These are phyloP conservation scores for Trichoderma sp. DNA, from an alignment of 2,329 filamentous ascomycete genomes.

Conservation along the genomic window DNA sequence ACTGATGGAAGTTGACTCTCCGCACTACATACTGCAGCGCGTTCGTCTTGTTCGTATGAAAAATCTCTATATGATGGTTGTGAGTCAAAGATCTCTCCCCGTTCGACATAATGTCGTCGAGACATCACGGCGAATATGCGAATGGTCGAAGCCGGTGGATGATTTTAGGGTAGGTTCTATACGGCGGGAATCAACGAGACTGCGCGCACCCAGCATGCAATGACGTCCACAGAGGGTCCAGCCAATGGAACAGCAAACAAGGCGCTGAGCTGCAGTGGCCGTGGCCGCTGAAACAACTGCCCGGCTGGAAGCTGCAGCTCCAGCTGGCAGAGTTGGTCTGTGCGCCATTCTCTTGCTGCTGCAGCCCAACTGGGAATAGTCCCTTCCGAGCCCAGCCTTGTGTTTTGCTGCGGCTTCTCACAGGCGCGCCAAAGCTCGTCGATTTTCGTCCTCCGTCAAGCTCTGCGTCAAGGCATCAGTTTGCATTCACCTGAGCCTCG, in stretches of 20 bases:
- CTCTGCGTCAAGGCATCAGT: slow-evolving; percentile 17
- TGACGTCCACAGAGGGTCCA: neutral
- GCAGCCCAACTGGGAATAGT: slow-evolving; percentile 24
- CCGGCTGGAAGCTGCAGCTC: neutral
- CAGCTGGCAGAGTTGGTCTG: slow-evolving; percentile 18
- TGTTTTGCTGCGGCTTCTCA: slow-evolving; percentile 17
- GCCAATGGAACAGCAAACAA: neutral
- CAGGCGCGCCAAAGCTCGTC: slow-evolving; percentile 25
- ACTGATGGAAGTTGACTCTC: no score
- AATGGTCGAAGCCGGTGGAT: no score
- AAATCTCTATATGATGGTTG: no score
- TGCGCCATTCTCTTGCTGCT: slow-evolving; percentile 11
- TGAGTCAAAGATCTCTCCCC: no score
- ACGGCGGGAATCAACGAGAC: no score
- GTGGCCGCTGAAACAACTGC: slow-evolving; percentile 6
- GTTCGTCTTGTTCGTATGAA: no score
- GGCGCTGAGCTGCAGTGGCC: slow-evolving; percentile 1
- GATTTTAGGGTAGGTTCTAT: no score
- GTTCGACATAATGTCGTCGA: no score
- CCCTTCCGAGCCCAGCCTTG: neutral
- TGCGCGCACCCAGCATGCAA: neutral
- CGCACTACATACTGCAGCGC: no score
- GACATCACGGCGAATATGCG: no score
- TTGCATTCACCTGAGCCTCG: slow-evolving; percentile 7
- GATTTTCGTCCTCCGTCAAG: slow-evolving; percentile 9